phyloP scores from a whole-genome alignment of 2,329 filamentous ascomycete species.

The Cordyceps pruinosa region DNA sequence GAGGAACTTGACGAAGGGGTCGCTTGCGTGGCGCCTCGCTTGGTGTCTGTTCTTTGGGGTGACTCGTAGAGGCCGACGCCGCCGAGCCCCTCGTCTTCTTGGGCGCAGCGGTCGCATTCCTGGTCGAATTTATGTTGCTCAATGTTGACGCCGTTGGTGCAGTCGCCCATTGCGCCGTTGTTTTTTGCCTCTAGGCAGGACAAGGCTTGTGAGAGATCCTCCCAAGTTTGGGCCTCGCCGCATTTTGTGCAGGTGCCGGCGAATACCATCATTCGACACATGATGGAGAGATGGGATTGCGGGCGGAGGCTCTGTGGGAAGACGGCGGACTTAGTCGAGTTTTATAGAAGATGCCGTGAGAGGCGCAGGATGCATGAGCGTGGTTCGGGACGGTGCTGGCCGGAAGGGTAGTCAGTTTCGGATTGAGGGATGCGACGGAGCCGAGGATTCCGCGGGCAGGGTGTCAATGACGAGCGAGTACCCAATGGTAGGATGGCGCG shows the following conservation, averaged over 20 bases:
- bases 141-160: conserved; percentile 31
- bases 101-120: conserved; percentile 38
- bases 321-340: not conserved
- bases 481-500: not conserved
- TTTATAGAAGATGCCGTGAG: not conserved
- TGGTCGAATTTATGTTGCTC: conserved; percentile 42
- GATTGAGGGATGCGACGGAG: not conserved
- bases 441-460: not conserved
- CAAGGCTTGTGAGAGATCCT: conserved; percentile 38
- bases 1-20: not conserved
- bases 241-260: conserved; percentile 38
- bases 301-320: not conserved
- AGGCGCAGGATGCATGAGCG: not conserved
- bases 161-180: conserved; percentile 38
- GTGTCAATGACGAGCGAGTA: not conserved
- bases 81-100: conserved; percentile 36
- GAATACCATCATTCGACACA: conserved; percentile 43
- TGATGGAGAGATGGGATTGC: conserved; percentile 17
- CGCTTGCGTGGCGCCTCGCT: conserved; percentile 3
- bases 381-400: not conserved
- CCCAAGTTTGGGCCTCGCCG: conserved; percentile 33
- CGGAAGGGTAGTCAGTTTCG: not conserved
- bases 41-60: conserved; percentile 5
- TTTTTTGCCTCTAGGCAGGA: conserved; percentile 45
- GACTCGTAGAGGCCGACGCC: conserved; percentile 29